A percentile compares a stretch with the other conserved stretches of the same genome.
phyloP scores from a whole-genome alignment of 1,139 yeast species.

The Arxiozyma slooffiae region DNA sequence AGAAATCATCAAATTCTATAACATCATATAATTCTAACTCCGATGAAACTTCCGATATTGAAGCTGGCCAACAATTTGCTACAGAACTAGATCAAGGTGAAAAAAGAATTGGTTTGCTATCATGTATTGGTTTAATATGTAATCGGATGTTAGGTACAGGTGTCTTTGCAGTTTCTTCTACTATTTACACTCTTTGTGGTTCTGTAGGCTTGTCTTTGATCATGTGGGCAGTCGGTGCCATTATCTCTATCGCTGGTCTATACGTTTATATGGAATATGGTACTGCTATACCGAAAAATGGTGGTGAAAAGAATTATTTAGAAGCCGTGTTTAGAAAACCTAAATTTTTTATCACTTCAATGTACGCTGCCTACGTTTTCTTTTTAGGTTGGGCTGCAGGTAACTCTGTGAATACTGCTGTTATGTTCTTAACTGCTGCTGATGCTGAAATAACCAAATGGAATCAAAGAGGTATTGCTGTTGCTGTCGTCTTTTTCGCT shows the following conservation, averaged over 20 bases:
- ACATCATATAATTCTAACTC: conserved; percentile 3
- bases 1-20: not conserved
- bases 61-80: conserved; percentile 24
- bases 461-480: conserved; percentile 68
- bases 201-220: conserved; percentile 65
- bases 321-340: conserved; percentile 66
- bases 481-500: conserved; percentile 64
- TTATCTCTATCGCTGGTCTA: conserved; percentile 65
- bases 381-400: conserved; percentile 83
- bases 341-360: conserved; percentile 55
- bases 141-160: conserved; percentile 87
- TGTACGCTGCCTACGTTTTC: conserved; percentile 69
- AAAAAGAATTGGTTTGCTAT: conserved; percentile 53
- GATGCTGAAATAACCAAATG: conserved; percentile 58
- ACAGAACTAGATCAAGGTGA: conserved; percentile 42
- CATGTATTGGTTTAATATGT: conserved; percentile 59
- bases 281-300: conserved; percentile 72
- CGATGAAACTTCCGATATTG: conserved; percentile 20
- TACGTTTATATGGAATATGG: conserved; percentile 79
- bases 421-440: conserved; percentile 51
- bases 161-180: conserved; percentile 76
- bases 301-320: conserved; percentile 80
- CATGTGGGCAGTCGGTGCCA: conserved; percentile 70
- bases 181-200: conserved; percentile 54
- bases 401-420: conserved; percentile 30